These are phyloP conservation scores for Glutinoglossum americanum DNA, from an alignment of 495 filamentous ascomycete genomes.

Conservation along the genomic window DNA sequence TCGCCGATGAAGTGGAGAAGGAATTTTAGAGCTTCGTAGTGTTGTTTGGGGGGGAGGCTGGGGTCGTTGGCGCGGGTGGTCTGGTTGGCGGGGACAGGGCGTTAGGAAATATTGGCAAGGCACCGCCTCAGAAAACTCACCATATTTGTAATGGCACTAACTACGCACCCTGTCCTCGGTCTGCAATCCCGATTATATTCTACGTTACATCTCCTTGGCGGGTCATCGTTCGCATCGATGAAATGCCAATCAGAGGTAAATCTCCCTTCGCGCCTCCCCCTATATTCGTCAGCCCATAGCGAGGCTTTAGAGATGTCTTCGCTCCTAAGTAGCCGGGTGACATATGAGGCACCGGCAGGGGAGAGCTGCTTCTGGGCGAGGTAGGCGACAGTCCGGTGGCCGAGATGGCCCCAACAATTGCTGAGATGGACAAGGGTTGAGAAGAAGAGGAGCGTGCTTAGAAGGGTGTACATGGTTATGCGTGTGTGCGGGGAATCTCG, in stretches of 20 bases:
- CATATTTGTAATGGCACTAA: conserved; percentile 35
- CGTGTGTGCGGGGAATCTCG: no score
- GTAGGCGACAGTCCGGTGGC: conserved; percentile 17
- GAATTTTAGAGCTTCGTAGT: conserved; percentile 34
- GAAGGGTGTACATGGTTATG: not conserved
- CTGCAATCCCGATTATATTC: conserved; percentile 39
- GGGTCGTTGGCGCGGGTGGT: conserved; percentile 26
- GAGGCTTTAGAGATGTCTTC: conserved; percentile 19
- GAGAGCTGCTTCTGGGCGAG: conserved; percentile 16
- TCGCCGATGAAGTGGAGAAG: conserved; percentile 45
- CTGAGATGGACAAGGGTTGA: conserved; percentile 3
- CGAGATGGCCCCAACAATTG: conserved; percentile 16
- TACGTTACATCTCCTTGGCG: conserved; percentile 35
- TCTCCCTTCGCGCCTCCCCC: conserved; percentile 37
- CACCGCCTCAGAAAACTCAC: not conserved
- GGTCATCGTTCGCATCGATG: conserved; percentile 48
- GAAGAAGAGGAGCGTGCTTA: not conserved
- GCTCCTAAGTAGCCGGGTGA: conserved; percentile 12
- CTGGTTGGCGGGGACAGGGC: conserved; percentile 11
- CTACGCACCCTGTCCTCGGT: conserved; percentile 33
- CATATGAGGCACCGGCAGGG: conserved; percentile 8
- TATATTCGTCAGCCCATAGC: conserved; percentile 41
- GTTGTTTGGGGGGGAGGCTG: conserved; percentile 17
- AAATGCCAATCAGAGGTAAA: conserved; percentile 41
- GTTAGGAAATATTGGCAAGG: not conserved